Percentiles rank a stretch among this genome's conserved stretches.
phyloP scores from a whole-genome alignment of 1,284 basidiomycete genomes.

The Melampsora allii-populina region DNA sequence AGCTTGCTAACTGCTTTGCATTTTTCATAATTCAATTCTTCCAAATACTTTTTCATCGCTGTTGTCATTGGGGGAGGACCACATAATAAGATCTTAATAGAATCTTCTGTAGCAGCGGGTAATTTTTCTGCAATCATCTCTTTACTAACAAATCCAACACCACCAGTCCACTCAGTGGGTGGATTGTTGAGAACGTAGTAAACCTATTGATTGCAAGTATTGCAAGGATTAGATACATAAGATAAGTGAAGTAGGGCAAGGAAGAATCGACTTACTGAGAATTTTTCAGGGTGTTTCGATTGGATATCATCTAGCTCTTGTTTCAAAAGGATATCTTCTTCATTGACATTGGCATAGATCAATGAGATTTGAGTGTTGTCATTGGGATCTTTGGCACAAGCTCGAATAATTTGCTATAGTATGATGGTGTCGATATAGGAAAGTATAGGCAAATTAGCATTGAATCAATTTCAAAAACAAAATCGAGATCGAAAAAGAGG shows the following conservation, averaged over 20 bases:
- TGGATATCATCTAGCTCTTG: slow-evolving; percentile 79
- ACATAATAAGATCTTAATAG: slow-evolving; percentile 55
- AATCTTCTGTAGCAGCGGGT: slow-evolving; percentile 48
- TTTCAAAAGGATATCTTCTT: slow-evolving; percentile 63
- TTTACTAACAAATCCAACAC: slow-evolving; percentile 86
- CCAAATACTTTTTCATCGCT: slow-evolving; percentile 52
- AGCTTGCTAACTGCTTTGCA: slow-evolving; percentile 50
- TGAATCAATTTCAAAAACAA: slow-evolving; percentile 42
- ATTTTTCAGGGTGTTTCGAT: slow-evolving; percentile 64
- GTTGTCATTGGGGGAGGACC: slow-evolving; percentile 53
- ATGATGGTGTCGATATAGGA: not conserved
- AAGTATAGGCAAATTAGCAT: not conserved
- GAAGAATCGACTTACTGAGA: slow-evolving; percentile 61
- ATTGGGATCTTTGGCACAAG: slow-evolving; percentile 75
- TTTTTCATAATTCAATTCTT: slow-evolving; percentile 50
- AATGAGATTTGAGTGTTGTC: slow-evolving; percentile 86
- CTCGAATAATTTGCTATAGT: slow-evolving; percentile 85
- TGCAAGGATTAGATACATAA: too few relatives aligned
- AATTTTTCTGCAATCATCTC: slow-evolving; percentile 74
- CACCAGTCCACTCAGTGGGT: slow-evolving; percentile 76
- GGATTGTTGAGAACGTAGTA: slow-evolving; percentile 93
- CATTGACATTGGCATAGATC: slow-evolving; percentile 87
- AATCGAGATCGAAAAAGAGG: too few relatives aligned
- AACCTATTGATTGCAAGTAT: slow-evolving; percentile 16
- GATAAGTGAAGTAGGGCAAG: not conserved